Conservation (phyloP, 257 asterid species). For the Rehmannia glutinosa region DNA sequence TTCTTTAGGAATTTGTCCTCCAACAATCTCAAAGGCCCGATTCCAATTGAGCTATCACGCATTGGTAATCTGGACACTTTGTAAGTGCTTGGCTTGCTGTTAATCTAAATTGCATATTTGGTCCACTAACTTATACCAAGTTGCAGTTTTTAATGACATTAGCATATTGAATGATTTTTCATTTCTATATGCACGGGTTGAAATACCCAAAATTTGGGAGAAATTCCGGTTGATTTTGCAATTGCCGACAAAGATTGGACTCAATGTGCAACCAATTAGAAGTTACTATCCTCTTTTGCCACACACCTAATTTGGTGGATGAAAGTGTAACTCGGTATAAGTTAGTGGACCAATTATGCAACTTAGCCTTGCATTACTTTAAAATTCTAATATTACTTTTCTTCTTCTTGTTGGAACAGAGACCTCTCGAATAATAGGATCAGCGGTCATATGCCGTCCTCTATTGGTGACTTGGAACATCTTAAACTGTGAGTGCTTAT, state of each 20-base stretch:
- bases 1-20: constrained; percentile 71
- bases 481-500: constrained; percentile 75
- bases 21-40: constrained; percentile 64
- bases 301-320: too few species aligned
- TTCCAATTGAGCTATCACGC: constrained; percentile 88
- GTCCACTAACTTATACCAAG: too few species aligned
- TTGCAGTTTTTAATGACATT: too few species aligned
- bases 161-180: too few species aligned
- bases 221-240: too few species aligned
- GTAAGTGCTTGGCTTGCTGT: constrained; percentile 56
- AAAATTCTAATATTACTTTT: background rate
- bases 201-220: too few species aligned
- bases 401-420: constrained; percentile 32
- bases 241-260: too few species aligned
- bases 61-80: constrained; percentile 90
- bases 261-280: too few species aligned
- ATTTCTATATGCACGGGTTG: too few species aligned
- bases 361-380: background rate
- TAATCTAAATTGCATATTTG: too few species aligned
- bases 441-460: constrained; percentile 70
- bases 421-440: constrained; percentile 81
- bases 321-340: too few species aligned
- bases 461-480: constrained; percentile 97
- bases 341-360: too few species aligned
- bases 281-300: background rate